Evolutionary conservation across 2,329 filamentous ascomycete species (phyloP).

Genomic region (Hansfordia pulvinata): DNA sequence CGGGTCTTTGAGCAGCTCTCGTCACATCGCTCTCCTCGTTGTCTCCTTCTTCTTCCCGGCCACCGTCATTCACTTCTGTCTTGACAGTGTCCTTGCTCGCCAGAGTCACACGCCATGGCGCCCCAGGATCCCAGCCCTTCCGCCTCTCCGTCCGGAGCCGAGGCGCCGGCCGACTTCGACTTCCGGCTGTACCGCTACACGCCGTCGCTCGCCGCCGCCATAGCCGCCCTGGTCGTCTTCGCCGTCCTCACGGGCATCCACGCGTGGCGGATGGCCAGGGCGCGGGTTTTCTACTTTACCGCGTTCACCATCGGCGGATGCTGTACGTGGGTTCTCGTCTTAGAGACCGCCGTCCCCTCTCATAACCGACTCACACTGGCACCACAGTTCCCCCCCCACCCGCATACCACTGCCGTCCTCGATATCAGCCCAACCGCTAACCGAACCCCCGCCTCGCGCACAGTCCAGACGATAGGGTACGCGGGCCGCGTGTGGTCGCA

Average conservation of each 20-base stretch:
- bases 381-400: too few species aligned
- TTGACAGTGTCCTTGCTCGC: too few species aligned
- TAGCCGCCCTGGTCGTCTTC: slow-evolving; percentile 5
- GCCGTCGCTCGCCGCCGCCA: slow-evolving; percentile 7
- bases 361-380: neutral
- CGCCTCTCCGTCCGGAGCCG: neutral
- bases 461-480: slow-evolving; percentile 11
- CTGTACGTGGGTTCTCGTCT: slow-evolving; percentile 3
- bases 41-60: too few species aligned
- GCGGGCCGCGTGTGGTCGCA: slow-evolving; percentile 9
- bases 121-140: too few species aligned
- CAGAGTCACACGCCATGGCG: too few species aligned
- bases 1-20: too few species aligned
- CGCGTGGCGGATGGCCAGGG: slow-evolving; percentile 1
- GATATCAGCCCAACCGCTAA: too few species aligned
- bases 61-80: too few species aligned
- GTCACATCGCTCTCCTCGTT: too few species aligned
- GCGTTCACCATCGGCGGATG: slow-evolving; percentile 8
- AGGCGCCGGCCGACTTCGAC: slow-evolving; percentile 4
- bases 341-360: neutral
- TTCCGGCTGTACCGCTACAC: slow-evolving; percentile 9
- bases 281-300: slow-evolving; percentile 5
- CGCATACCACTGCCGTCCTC: too few species aligned
- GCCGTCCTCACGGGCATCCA: slow-evolving; percentile 5
- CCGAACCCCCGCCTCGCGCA: too few species aligned